These are phyloP conservation scores for Penicillium taxi DNA, from an alignment of 495 filamentous ascomycete genomes.

Conservation along the genomic window DNA sequence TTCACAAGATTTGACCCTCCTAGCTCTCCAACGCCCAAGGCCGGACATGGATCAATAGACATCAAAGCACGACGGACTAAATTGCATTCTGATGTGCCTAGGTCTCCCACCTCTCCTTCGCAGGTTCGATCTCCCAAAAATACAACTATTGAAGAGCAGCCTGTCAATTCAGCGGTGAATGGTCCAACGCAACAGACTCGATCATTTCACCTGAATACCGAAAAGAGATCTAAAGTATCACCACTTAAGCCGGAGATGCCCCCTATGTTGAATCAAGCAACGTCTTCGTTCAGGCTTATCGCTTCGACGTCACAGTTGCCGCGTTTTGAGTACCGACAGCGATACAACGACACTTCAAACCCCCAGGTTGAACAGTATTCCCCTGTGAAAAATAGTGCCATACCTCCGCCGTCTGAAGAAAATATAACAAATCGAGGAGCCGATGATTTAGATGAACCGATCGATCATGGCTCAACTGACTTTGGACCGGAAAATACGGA, in stretches of 20 bases:
- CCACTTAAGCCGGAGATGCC: too few relatives aligned
- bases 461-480: background rate
- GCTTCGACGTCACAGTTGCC: constrained; percentile 39
- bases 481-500: background rate
- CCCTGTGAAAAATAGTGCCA: background rate
- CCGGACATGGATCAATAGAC: constrained; percentile 16
- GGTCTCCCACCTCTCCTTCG: constrained; percentile 3
- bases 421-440: background rate
- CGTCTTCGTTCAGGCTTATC: constrained; percentile 26
- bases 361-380: constrained; percentile 1
- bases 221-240: too few relatives aligned
- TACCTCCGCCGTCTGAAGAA: background rate
- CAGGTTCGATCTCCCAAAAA: too few relatives aligned
- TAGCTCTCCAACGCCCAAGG: constrained; percentile 30
- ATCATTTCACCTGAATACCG: too few relatives aligned
- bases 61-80: constrained; percentile 5
- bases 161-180: too few relatives aligned
- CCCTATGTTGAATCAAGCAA: too few relatives aligned
- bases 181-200: too few relatives aligned
- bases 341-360: constrained; percentile 7
- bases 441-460: background rate
- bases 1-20: constrained; percentile 34
- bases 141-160: too few relatives aligned
- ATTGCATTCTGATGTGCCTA: constrained; percentile 2
- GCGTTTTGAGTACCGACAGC: constrained; percentile 41